Evolutionary conservation across 805 yeast species (phyloP).

Genomic region (Saturnispora sekii): DNA sequence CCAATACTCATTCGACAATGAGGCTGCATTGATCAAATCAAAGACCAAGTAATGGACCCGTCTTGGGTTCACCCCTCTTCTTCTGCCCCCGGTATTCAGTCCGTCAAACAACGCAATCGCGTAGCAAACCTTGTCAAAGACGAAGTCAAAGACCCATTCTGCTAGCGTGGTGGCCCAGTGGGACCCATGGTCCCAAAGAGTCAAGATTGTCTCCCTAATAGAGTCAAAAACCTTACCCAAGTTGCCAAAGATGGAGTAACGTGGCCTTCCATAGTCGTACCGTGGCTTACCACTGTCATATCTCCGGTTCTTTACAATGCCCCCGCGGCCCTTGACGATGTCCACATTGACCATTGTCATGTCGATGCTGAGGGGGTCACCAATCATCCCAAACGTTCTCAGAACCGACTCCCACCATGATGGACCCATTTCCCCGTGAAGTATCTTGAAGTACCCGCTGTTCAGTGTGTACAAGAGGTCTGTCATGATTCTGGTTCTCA

Average conservation of each 20-base stretch:
- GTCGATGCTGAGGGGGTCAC: slow-evolving; percentile 14
- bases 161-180: neutral
- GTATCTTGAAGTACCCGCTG: slow-evolving; percentile 1
- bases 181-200: neutral
- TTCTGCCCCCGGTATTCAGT: slow-evolving; percentile 1
- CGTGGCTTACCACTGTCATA: neutral
- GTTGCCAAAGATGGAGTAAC: slow-evolving; percentile 1
- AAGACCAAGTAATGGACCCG: slow-evolving; percentile 24
- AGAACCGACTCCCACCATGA: slow-evolving; percentile 4
- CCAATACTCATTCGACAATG: slow-evolving; percentile 5
- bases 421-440: slow-evolving; percentile 12
- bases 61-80: slow-evolving; percentile 11
- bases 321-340: slow-evolving; percentile 9
- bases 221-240: neutral
- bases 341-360: slow-evolving; percentile 21
- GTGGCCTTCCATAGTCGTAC: neutral
- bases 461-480: slow-evolving; percentile 2
- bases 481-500: slow-evolving; percentile 1
- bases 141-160: neutral
- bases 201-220: neutral
- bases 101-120: neutral
- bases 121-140: neutral
- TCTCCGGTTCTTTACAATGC: neutral
- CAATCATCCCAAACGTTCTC: slow-evolving; percentile 8
- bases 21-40: slow-evolving; percentile 15